These are phyloP conservation scores for Phaeosphaeriaceae sp. DNA, from an alignment of 2,329 filamentous ascomycete genomes.

Conservation along the genomic window DNA sequence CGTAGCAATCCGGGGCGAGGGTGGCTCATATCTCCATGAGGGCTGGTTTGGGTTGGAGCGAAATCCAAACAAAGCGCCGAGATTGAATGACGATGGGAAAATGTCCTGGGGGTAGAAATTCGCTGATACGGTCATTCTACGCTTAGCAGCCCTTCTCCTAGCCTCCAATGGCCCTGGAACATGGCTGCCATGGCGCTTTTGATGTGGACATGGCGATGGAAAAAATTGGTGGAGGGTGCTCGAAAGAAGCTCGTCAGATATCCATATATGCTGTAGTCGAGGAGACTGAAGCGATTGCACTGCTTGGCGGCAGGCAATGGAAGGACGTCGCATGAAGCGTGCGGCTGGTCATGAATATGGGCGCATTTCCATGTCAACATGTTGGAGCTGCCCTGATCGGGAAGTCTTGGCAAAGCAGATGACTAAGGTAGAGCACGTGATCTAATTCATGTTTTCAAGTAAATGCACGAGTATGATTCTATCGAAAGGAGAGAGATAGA, in stretches of 20 bases:
- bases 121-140: conserved; percentile 58
- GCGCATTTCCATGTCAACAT: conserved; percentile 14
- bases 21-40: conserved; percentile 46
- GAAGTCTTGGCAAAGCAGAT: conserved; percentile 7
- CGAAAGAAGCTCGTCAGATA: conserved; percentile 63
- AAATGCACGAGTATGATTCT: too few relatives aligned
- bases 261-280: conserved; percentile 60
- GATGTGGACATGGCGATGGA: conserved; percentile 53
- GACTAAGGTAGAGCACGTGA: neutral
- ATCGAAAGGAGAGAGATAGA: too few relatives aligned
- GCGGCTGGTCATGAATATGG: conserved; percentile 26
- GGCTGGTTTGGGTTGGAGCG: conserved; percentile 23
- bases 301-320: conserved; percentile 59
- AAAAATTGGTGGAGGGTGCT: conserved; percentile 60
- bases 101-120: conserved; percentile 46
- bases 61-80: conserved; percentile 37
- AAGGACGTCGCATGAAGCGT: conserved; percentile 56
- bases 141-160: conserved; percentile 60
- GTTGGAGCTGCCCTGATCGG: conserved; percentile 13
- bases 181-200: conserved; percentile 63
- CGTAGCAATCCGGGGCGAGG: conserved; percentile 24
- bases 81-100: conserved; percentile 31
- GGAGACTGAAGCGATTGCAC: conserved; percentile 52
- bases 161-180: conserved; percentile 69
- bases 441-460: neutral